Conservation (phyloP, 352 stramenopile genomes). For the Pythium utonaiense region DNA sequence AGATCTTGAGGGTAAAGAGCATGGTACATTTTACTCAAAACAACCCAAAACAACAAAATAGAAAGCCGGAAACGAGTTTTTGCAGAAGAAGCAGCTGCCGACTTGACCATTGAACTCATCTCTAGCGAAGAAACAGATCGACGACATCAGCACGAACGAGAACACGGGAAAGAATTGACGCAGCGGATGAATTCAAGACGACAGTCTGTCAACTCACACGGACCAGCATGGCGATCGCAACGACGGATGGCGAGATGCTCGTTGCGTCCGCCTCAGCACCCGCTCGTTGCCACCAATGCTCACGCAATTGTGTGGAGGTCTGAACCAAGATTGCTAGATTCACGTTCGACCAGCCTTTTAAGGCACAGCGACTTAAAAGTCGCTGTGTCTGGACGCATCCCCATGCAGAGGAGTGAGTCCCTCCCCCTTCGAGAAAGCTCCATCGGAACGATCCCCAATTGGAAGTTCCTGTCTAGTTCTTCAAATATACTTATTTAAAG, state of each 20-base stretch:
- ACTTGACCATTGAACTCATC: slow-evolving; percentile 1
- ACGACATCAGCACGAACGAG: slow-evolving; percentile 1
- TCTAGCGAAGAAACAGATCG: not conserved
- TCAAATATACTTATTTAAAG: not conserved
- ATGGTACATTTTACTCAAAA: not conserved
- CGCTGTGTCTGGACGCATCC: too few species aligned
- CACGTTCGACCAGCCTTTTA: too few species aligned
- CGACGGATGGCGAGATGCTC: not conserved
- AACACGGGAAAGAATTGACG: not conserved
- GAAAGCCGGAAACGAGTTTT: not conserved
- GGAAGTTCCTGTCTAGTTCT: not conserved
- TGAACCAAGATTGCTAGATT: too few species aligned
- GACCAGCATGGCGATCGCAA: not conserved
- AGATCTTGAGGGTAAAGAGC: not conserved
- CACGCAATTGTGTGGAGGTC: too few species aligned
- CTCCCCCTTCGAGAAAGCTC: too few species aligned
- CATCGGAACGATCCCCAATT: too few species aligned
- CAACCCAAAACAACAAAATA: not conserved
- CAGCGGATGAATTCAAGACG: not conserved
- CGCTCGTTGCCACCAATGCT: too few species aligned
- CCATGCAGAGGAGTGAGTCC: too few species aligned
- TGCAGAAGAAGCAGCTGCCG: slow-evolving; percentile 1
- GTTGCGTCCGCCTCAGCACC: not conserved
- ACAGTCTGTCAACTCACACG: not conserved
- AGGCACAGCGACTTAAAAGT: too few species aligned